Percentiles rank a stretch among this genome's conserved stretches.
Evolutionary conservation across 129 eudicot genomes (phyloP).

Genomic region (Flaveria robusta): DNA sequence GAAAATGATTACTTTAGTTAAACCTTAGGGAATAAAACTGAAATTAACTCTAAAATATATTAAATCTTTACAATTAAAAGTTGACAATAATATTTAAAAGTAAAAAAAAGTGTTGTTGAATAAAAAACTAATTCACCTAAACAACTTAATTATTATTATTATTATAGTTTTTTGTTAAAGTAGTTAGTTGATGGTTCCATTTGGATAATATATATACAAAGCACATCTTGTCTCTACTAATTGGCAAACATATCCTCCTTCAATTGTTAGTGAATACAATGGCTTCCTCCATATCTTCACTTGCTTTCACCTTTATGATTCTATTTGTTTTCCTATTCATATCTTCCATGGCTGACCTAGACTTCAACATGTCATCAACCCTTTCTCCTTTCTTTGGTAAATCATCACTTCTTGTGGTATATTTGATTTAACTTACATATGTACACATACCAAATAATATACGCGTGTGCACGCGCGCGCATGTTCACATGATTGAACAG

Average conservation of each 20-base stretch:
- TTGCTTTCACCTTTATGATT: slow-evolving; percentile 15
- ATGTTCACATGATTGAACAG: slow-evolving; percentile 18
- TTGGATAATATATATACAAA: slow-evolving; percentile 4
- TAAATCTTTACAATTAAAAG: no score
- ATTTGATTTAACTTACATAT: neutral
- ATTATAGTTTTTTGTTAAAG: neutral
- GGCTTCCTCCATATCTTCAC: slow-evolving; percentile 27
- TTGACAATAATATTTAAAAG: no score
- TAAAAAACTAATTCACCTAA: no score
- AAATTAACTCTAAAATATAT: no score
- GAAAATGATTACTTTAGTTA: no score
- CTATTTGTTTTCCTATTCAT: slow-evolving; percentile 18
- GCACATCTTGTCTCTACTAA: slow-evolving; percentile 1
- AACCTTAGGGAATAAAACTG: no score
- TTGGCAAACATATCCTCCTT: slow-evolving; percentile 14
- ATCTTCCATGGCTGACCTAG: slow-evolving; percentile 17
- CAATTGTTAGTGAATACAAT: slow-evolving; percentile 13
- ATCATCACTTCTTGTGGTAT: neutral
- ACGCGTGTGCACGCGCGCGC: neutral
- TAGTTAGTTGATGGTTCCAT: neutral
- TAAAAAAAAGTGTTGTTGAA: no score
- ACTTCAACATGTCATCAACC: slow-evolving; percentile 29
- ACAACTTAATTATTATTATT: no score
- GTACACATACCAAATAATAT: neutral
- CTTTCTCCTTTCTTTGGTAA: slow-evolving; percentile 43